These are phyloP conservation scores for Eruca vesicaria DNA, from an alignment of 441 rosid genomes.

Conservation along the genomic window DNA sequence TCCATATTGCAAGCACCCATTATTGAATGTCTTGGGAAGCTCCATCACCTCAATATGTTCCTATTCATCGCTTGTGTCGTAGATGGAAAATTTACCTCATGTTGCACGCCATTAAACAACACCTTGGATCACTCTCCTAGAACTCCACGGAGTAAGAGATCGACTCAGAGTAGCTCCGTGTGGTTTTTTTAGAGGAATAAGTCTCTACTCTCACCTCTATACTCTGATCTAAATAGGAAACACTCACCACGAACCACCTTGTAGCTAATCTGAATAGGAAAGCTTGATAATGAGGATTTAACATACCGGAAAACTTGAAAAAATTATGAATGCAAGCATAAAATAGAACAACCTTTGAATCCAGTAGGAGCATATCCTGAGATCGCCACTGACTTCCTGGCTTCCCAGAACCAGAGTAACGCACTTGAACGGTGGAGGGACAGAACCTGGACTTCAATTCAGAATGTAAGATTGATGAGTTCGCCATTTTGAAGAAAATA, in stretches of 20 bases:
- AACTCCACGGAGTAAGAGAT: conserved; percentile 50
- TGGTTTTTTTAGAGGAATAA: conserved; percentile 45
- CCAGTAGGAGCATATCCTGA: too few relatives aligned
- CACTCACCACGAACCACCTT: conserved; percentile 56
- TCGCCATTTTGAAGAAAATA: too few relatives aligned
- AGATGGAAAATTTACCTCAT: conserved; percentile 45
- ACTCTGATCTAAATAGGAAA: conserved; percentile 23
- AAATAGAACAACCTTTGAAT: too few relatives aligned
- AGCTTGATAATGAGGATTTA: too few relatives aligned
- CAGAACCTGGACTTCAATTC: too few relatives aligned
- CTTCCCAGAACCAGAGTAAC: too few relatives aligned
- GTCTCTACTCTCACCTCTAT: conserved; percentile 48
- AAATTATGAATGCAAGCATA: too few relatives aligned
- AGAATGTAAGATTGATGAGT: too few relatives aligned
- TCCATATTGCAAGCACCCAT: conserved; percentile 54
- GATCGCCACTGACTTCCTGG: too few relatives aligned
- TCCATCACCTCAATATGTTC: conserved; percentile 37
- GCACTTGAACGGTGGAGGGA: too few relatives aligned
- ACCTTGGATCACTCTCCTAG: conserved; percentile 43
- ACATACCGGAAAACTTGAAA: too few relatives aligned
- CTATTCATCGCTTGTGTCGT: conserved; percentile 41
- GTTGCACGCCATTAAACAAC: conserved; percentile 52
- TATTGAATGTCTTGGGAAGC: conserved; percentile 46
- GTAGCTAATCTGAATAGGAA: too few relatives aligned
- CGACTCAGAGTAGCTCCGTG: conserved; percentile 51